Base-by-base conservation (phyloP, 1,284 basidiomycete species). In the Moesziomyces sp. region DNA sequence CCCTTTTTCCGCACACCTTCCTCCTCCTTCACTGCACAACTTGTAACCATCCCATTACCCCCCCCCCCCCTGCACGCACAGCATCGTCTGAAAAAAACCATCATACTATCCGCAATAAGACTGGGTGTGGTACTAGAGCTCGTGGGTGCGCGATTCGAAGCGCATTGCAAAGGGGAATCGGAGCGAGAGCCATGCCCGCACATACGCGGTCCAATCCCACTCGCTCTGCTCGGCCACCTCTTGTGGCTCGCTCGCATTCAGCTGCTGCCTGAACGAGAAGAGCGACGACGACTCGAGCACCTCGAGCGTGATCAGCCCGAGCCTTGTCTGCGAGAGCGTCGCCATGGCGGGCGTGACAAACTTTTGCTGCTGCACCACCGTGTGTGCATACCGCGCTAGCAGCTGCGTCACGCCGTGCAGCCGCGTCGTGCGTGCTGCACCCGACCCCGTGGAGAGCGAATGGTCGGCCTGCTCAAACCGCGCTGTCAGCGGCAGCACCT, bases 121-220 rank as follows among this genome's bases (percentile, higher is more conserved):
- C 26, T 28, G 26, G 26, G 26, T 28, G 26, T 8, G 26, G 8
- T 28, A 28, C 42, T 61, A 61, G 0, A 68, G 26, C 40, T 63
- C 45, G 38, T 3, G 42, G 3, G 51, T 56, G 9, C n/a, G 38
- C 16, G 35, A 18, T 42, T 64, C 67, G 33, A 70, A 70, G 0
- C 60, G 60, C 67, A 64, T 64, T 3, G 28, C 19, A 6, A 59
- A 46, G 1, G 67, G 67, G 47, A 46, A 70, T 18, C 50, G 33
- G 9, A 48, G 19, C 23, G 53, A 56, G 8, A 70, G 50, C 67
- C 67, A 70, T 19, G 67, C 60, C 3, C 58, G 49, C 3, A 61
- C 58, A 21, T 57, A 61, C 8, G 44, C 46, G 2, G 33, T 19
- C 65, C 58, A 61, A 26, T 57, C 57, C 58, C 54, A 57, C 3